Evolutionary conservation across 129 eudicot species (phyloP), one percentile per base, ranked within the genome.

Genomic region (Dittrichia graveolens): DNA sequence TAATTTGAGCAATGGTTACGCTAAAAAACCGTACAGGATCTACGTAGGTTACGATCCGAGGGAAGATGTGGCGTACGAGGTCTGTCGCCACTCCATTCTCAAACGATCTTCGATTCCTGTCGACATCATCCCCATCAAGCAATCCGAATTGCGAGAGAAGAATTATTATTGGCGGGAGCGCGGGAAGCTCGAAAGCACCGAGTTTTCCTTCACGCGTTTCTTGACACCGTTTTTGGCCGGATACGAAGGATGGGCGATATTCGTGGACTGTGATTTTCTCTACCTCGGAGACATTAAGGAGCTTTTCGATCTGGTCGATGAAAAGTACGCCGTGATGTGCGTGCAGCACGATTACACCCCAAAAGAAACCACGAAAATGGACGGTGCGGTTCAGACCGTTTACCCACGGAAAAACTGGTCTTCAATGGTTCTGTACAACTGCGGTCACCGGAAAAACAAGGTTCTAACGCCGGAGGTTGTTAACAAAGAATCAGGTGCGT

Each of bases 341-440:
- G 99, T 94, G 0, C 97, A 88, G 72, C 99, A 94, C 69, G 99
- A 94, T 80, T 94, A 94, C 31, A 72, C 96, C 0, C 99, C 99
- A 10, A 94, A 94, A 54, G 99, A 94, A 75, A 90, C 93, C 0
- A 94, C 96, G 0, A 94, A 94, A 52, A 94, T 94, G 99, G 99
- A 94, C 16, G 99, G 99, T 41, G 99, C 95, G 3, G 97, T 94
- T 5, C 99, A 90, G 53, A 94, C 97, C 3, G 64, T 94, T 19
- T 94, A 94, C 58, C 99, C 97, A 0, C 74, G 97, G 55, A 94
- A 94, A 88, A 94, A 94, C 61, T 94, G 99, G 99, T 88, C 96
- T 7, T 94, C 99, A 0, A 90, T 94, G 99, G 99, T 94, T 76
- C 58, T 94, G 75, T 94, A 94, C 71, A 94, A 94, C 59, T 94